Percentiles rank a stretch among this genome's conserved stretches.
Conservation (phyloP, 129 eudicot genomes). For the Flaveria linearis region DNA sequence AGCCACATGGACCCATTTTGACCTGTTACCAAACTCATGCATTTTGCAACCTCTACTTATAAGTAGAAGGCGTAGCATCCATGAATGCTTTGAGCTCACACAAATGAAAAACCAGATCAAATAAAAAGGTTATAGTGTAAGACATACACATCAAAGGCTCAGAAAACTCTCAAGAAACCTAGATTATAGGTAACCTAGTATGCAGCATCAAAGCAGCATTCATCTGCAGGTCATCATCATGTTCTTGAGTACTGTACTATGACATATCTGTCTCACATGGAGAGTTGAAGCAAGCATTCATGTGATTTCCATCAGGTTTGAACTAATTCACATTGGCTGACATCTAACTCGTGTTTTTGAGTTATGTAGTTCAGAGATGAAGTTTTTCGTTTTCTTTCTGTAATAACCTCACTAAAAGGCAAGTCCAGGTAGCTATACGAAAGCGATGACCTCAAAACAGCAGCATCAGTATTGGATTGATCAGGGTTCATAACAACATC, state of each 20-base stretch:
- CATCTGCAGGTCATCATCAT: too few relatives aligned
- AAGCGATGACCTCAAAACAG: neutral
- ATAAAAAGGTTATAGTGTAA: neutral
- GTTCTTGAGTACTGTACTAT: too few relatives aligned
- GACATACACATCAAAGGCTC: neutral
- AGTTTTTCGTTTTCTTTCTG: neutral
- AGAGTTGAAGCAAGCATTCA: neutral
- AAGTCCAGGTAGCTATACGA: neutral
- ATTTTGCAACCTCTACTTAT: neutral
- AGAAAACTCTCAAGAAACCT: neutral
- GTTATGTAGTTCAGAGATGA: too few relatives aligned
- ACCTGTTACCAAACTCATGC: neutral
- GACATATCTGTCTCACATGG: too few relatives aligned
- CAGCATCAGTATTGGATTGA: neutral
- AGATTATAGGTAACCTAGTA: neutral
- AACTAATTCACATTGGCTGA: too few relatives aligned
- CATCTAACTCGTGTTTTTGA: too few relatives aligned
- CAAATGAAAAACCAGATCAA: neutral
- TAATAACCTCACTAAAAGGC: neutral
- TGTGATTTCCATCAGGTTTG: neutral
- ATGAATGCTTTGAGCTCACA: neutral
- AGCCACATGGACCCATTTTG: neutral
- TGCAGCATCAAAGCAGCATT: neutral
- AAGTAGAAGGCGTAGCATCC: neutral
- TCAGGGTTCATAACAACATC: conserved; percentile 3